These are phyloP conservation scores for Phytophthora litchii DNA, from an alignment of 352 stramenopile species.

Conservation along the genomic window DNA sequence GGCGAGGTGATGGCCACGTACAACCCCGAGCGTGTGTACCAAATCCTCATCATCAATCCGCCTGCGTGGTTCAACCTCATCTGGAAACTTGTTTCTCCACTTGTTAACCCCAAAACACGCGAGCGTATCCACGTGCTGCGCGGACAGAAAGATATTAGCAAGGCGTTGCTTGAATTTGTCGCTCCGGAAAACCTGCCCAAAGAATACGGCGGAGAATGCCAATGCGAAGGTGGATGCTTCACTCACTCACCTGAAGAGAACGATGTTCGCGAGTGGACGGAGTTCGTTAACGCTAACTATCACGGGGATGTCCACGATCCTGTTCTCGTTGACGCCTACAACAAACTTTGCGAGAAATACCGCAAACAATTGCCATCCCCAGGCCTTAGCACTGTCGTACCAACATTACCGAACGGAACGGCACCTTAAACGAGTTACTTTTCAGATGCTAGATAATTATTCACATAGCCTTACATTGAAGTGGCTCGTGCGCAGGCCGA, in stretches of 20 bases:
- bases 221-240: constrained; percentile 64
- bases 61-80: constrained; percentile 82
- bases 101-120: constrained; percentile 75
- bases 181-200: constrained; percentile 64
- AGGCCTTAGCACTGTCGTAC: constrained; percentile 2
- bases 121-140: constrained; percentile 73
- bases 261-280: constrained; percentile 66
- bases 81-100: constrained; percentile 76
- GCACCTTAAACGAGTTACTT: constrained; percentile 12
- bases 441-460: constrained; percentile 31
- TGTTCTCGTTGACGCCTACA: constrained; percentile 43
- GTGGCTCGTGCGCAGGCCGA: constrained; percentile 10
- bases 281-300: constrained; percentile 55
- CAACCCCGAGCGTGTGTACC: constrained; percentile 76
- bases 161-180: constrained; percentile 72
- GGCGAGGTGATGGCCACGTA: constrained; percentile 66
- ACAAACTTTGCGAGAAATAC: constrained; percentile 58
- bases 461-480: constrained; percentile 31
- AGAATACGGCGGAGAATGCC: constrained; percentile 68
- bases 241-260: constrained; percentile 71
- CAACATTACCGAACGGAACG: constrained; percentile 12
- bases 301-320: constrained; percentile 33
- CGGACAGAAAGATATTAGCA: constrained; percentile 73
- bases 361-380: constrained; percentile 40
- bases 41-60: constrained; percentile 78